Conservation (phyloP, 2,329 filamentous ascomycete genomes). For the Alternaria postmessia region DNA sequence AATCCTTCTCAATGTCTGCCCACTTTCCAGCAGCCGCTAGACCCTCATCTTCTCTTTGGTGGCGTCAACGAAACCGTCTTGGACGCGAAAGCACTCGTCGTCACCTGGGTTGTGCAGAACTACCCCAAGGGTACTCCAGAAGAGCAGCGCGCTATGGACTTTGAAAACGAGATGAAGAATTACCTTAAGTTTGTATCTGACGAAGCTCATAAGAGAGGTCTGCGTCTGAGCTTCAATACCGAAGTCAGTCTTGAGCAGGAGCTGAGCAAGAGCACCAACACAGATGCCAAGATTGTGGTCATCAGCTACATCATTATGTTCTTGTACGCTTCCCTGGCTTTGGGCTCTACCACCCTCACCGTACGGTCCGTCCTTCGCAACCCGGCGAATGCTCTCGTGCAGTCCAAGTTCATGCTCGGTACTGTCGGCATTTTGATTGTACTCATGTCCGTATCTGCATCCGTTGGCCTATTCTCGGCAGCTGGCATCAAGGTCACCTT, state of each 20-base stretch:
- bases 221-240: slow-evolving; percentile 91
- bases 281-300: slow-evolving; percentile 93
- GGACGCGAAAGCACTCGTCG: slow-evolving; percentile 80
- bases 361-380: slow-evolving; percentile 80
- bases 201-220: slow-evolving; percentile 78
- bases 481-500: slow-evolving; percentile 91
- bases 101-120: slow-evolving; percentile 96
- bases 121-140: slow-evolving; percentile 75
- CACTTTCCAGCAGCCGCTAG: slow-evolving; percentile 86
- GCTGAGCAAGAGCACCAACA: slow-evolving; percentile 97
- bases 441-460: slow-evolving; percentile 95
- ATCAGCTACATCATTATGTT: slow-evolving; percentile 99
- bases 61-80: slow-evolving; percentile 74
- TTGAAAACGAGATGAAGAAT: slow-evolving; percentile 80
- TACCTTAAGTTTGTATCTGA: slow-evolving; percentile 78
- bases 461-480: slow-evolving; percentile 93
- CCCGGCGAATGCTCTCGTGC: slow-evolving; percentile 83
- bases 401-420: slow-evolving; percentile 97
- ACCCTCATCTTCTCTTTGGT: slow-evolving; percentile 84
- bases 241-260: slow-evolving; percentile 96
- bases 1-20: slow-evolving; percentile 85
- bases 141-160: slow-evolving; percentile 81
- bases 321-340: slow-evolving; percentile 89
- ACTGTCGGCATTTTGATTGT: slow-evolving; percentile 94
- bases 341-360: slow-evolving; percentile 86